Base-by-base conservation (phyloP, 306 rosid genomes). In the Vigna mungo region DNA sequence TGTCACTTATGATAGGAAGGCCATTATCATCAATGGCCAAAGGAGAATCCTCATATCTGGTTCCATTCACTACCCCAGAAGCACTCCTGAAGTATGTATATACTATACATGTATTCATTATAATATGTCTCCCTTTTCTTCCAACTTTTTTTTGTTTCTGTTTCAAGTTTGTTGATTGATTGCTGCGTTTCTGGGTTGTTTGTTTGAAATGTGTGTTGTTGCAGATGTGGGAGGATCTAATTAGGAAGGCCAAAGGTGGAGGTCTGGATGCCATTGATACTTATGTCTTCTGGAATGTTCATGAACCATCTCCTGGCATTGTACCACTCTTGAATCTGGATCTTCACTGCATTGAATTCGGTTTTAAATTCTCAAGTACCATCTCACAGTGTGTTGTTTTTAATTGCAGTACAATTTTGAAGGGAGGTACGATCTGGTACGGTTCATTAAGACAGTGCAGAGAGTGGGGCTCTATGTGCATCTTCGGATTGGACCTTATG, bases 221-320 rank as follows among this genome's bases (percentile, higher is more conserved):
- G 55, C 53, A 95, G 99, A 92, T 92, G 99, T 95, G 99, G 99
- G 99, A 91, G 76, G 97, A 89, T 85, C 97, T 95, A 41, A 84
- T 95, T 78, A 87, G 61, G 85, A 95, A 92, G 68, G 98, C 96
- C 10, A 95, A 92, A 89, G 84, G 85, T 82, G 98, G 98, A 72
- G 99, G 97, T 21, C 78, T 95, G 30, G 97, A 95, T 86, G 94
- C 78, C 15, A 87, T 95, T 2, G 99, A 95, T 72, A 95, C 99
- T 59, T 95, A 95, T 59, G 94, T 95, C 10, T 95, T 95, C 76
- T 95, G 99, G 99, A 89, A 95, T 86, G 97, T 84, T 54, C 99
- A 95, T 81, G 97, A 95, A 84, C 93, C 97, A 71, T 95, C 99
- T 70, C 97, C 94, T 67, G 90, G 99, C 85, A 88, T 88, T 81